Conservation (phyloP, 139 green algal genomes). For the Chlorella sorokiniana region DNA sequence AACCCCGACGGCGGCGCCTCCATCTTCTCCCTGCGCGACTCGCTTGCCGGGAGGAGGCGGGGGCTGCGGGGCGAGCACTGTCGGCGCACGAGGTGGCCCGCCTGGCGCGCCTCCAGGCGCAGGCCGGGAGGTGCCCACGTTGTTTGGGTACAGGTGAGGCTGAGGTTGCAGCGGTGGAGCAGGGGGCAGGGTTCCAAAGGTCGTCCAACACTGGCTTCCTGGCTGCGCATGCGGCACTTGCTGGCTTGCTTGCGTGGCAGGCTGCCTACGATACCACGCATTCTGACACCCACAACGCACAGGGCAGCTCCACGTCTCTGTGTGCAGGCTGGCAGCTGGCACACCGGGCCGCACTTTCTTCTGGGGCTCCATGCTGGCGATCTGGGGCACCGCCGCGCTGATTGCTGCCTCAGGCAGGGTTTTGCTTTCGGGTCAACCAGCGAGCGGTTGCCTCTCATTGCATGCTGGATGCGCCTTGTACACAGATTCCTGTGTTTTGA, state of each 20-base stretch:
- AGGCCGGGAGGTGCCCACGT: constrained; percentile 41
- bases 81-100: constrained; percentile 48
- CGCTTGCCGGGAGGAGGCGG: background rate
- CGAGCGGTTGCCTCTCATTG: background rate
- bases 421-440: background rate
- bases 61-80: background rate
- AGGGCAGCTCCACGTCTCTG: too few species aligned
- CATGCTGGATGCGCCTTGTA: too few species aligned
- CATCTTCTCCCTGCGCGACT: constrained; percentile 57
- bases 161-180: background rate
- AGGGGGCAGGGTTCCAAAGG: background rate
- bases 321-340: constrained; percentile 15
- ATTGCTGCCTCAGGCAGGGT: constrained; percentile 2
- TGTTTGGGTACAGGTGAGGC: constrained; percentile 20
- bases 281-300: too few species aligned
- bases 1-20: constrained; percentile 24
- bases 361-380: constrained; percentile 57
- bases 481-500: too few species aligned
- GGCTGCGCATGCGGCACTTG: too few species aligned
- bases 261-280: too few species aligned
- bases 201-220: too few species aligned
- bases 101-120: constrained; percentile 22
- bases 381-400: constrained; percentile 58
- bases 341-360: constrained; percentile 48
- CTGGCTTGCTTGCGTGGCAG: too few species aligned